Evolutionary conservation across 2,329 filamentous ascomycete species (phyloP).

Genomic region (Thelonectria blattea): DNA sequence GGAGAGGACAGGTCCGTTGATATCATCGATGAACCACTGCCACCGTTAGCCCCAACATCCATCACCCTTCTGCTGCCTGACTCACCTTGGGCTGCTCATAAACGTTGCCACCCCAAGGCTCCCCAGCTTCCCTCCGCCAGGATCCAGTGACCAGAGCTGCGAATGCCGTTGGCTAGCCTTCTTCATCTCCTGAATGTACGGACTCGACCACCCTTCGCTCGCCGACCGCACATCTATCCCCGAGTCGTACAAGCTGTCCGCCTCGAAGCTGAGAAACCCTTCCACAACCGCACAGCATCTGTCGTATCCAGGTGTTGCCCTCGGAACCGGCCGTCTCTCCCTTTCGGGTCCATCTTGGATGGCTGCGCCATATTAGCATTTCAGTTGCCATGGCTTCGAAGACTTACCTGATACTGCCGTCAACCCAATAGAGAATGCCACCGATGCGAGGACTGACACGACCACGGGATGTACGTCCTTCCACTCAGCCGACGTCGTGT

Average conservation of each 20-base stretch:
- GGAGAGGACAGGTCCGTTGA: conserved; percentile 19
- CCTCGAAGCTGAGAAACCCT: conserved; percentile 28
- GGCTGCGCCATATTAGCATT: conserved; percentile 17
- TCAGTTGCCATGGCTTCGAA: no score
- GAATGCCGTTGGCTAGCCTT: conserved; percentile 22
- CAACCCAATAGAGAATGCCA: conserved; percentile 31
- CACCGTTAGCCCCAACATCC: background rate
- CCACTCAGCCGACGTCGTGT: background rate
- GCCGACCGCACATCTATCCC: conserved; percentile 28
- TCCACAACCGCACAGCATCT: conserved; percentile 28
- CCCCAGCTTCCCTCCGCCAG: background rate
- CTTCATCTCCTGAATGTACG: conserved; percentile 24
- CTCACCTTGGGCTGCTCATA: conserved; percentile 25
- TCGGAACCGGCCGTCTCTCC: conserved; percentile 2
- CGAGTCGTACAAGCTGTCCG: conserved; percentile 28
- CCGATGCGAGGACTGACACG: conserved; percentile 28
- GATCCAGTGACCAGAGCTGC: conserved; percentile 2
- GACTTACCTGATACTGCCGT: conserved; percentile 25
- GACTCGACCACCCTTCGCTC: conserved; percentile 15
- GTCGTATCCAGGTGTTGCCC: conserved; percentile 16
- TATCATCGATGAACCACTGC: conserved; percentile 18
- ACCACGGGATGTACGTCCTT: conserved; percentile 25
- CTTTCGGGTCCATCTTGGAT: conserved; percentile 29
- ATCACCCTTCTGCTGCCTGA: background rate
- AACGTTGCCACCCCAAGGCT: conserved; percentile 1